Base-by-base conservation (phyloP, 192 early-diverging fungal species). In the Coemansia sp. region DNA sequence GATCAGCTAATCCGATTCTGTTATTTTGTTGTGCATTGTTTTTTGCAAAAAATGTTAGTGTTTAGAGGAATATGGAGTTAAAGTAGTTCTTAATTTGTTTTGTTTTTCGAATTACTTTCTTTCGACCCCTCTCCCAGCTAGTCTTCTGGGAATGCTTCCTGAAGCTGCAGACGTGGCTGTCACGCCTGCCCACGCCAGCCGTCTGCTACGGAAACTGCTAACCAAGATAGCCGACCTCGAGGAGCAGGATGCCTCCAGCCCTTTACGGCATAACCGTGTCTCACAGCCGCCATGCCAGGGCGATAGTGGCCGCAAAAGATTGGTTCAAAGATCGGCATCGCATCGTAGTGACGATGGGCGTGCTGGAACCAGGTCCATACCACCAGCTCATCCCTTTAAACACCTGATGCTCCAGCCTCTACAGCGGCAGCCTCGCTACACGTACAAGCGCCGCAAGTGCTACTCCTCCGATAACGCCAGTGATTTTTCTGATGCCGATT, bases 131-230 rank as follows among this genome's bases (percentile, higher is more conserved):
- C 46, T 1, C 9, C 0, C 3, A n/a, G 8, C 23, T 14, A 65
- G 46, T 64, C 6, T 62, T 63, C 36, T 39, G 4, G 24, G 1
- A 59, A 71, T 80, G 69, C 51, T 54, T 10, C 78, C 78, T 14
- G 78, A 82, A 25, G 39, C 67, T 25, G n/a, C 58, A 32, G 4
- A 46, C 11, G 25, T 74, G 3, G 79, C 66, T 14, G 30, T 82
- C 6, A 71, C 76, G 54, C 55, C 64, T 0, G 52, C 23, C 5
- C 74, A 68, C 20, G 68, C 66, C 10, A 71, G 66, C 32, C 79
- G 79, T 27, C 51, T 80, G 25, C 78, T 80, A 10, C 61, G 66
- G 9, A 75, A 80, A 71, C 64, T 82, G 46, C 68, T 82, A 19
- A 64, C 55, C 25, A 82, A 76, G 32, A 54, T 82, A 9, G 57